Base-by-base conservation (phyloP, 2,329 filamentous ascomycete genomes). In the Pseudomassariella vexata region DNA sequence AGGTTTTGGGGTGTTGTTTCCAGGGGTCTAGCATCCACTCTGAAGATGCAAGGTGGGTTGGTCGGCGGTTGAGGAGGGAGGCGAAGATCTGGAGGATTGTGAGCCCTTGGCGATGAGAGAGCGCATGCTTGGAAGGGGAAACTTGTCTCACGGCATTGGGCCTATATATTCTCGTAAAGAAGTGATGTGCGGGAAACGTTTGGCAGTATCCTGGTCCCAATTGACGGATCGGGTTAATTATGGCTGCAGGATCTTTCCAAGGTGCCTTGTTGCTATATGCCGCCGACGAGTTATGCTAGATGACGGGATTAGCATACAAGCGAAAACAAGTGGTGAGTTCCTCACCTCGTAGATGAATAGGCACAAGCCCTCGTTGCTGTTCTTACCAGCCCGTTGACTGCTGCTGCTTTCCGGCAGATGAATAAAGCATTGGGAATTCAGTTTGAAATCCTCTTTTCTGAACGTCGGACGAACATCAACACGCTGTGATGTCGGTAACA, bases 181-280 rank as follows among this genome's bases (percentile, higher is more conserved):
- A 76, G 44, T 77, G 72, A 36, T 77, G 73, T 9, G 66, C 59
- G 2, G 73, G 73, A 32, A 77, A 77, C 0, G 52, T 52, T 22
- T 57, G 57, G 38, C 73, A 76, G 24, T 55, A 49, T 3, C 54
- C 51, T 1, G 73, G 67, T 0, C 71, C 70, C 12, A 58, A 48
- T 16, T 56, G 57, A 28, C 57, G 57, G 30, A 73, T 50, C 8
- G 40, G 38, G 36, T 59, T 57, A 31, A 46, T 43, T 21, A 62
- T 52, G 11, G 55, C 46, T 2, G 57, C 44, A 3, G 57, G 47
- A 12, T 57, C 48, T 38, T 57, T 58, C 60, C 62, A 66, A 5
- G 56, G 49, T 5, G 56, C 40, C 6, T 57, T 48, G 31, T 48
- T 49, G 30, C 43, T 47, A 25, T 56, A 54, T 14, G 48, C 40